Evolutionary conservation across 1,139 yeast genomes (phyloP), one percentile per base, ranked within the genome.

Genomic region (Hansenula lynferdii): DNA sequence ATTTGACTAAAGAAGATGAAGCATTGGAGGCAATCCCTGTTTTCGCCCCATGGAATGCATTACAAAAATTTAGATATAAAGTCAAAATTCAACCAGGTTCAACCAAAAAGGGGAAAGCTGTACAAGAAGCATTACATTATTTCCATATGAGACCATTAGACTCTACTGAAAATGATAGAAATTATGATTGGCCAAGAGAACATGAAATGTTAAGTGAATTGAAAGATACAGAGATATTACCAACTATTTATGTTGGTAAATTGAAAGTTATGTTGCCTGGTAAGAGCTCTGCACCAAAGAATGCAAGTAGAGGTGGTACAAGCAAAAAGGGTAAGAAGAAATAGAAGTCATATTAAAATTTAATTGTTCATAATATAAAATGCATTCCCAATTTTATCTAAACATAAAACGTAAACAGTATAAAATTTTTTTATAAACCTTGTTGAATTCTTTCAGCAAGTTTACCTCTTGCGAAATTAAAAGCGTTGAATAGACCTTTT

Each of bases 31-130:
- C 85, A 8, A 75, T 92, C 8, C 96, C 97, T 0, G 80, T 86
- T 9, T 90, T 89, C 69, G 97, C 92, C 0, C 98, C 98, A 2
- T 94, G 97, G 96, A 63, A 75, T 11, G 73, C 97, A 0, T 62
- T 92, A 50, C 73, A 69, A 44, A 83, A 83, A 57, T 76, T 73
- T 62, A 83, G 85, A 57, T 89, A 85, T 63, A 89, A 87, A 57
- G 82, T 86, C 28, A 90, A 92, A 60, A 64, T 92, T 30, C 87
- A 80, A 49, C 94, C 95, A 0, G 99, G 99, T 0, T 69, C 74
- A 31, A 80, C 82, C 22, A 92, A 94, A 59, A 92, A 90, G 60
- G 96, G 97, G 3, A 92, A 92, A 56, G 81, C 94, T 0, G 69
- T 87, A 28, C 72, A 72, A 42, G 96, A 89, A 44, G 69, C 78